Conservation (phyloP, 805 yeast species). For the Candida verbasci region DNA sequence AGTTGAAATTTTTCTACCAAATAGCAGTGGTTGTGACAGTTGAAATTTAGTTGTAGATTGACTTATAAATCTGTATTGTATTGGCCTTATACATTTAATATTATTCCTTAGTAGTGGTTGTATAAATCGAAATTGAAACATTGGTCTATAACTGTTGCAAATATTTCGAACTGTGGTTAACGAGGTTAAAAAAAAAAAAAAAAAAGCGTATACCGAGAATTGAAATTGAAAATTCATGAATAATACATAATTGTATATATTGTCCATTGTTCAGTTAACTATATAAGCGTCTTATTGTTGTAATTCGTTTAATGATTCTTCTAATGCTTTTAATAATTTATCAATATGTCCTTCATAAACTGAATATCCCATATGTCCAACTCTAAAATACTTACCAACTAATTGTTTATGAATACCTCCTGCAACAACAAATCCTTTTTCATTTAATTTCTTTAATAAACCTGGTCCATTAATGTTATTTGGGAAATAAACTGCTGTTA, state of each 20-base stretch:
- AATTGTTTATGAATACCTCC: conserved; percentile 86
- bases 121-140: conserved; percentile 5
- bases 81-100: conserved; percentile 1
- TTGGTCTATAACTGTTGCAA: no score
- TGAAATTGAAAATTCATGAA: not conserved
- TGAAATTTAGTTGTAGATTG: not conserved
- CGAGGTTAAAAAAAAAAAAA: not conserved
- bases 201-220: not conserved
- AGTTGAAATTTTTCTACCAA: conserved; percentile 24
- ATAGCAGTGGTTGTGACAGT: not conserved
- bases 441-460: conserved; percentile 50
- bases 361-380: conserved; percentile 94
- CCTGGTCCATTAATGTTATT: conserved; percentile 67
- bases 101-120: not conserved
- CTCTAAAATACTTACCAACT: conserved; percentile 78
- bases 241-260: not conserved
- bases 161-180: no score
- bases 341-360: conserved; percentile 41
- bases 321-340: conserved; percentile 27
- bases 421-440: conserved; percentile 74
- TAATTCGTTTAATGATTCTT: conserved; percentile 25
- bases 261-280: no score
- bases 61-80: not conserved
- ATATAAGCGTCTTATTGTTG: conserved; percentile 3
- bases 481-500: conserved; percentile 82